A percentile compares a stretch with the other conserved stretches of the same genome.
Conservation (phyloP, 495 filamentous ascomycete species). For the Evansstolkia leycettana region DNA sequence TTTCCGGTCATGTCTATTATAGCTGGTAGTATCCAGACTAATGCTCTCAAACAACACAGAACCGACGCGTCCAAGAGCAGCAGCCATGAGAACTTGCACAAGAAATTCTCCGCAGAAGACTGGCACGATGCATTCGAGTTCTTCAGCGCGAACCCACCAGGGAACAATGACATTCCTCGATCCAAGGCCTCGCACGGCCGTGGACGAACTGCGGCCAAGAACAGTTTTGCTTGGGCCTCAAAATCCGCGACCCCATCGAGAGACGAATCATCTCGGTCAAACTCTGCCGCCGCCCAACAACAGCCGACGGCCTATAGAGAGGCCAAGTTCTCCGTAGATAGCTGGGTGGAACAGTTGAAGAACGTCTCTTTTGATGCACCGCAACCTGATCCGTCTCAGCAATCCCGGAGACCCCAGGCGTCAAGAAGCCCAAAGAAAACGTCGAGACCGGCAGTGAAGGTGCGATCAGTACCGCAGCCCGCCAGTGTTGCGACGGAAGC, state of each 20-base stretch:
- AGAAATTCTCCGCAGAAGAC: slow-evolving; percentile 50
- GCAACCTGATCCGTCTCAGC: slow-evolving; percentile 14
- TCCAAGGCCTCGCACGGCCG: slow-evolving; percentile 23
- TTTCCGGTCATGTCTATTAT: no score
- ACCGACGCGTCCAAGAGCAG: slow-evolving; percentile 25
- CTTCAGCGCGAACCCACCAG: slow-evolving; percentile 28
- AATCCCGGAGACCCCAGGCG: slow-evolving; percentile 10
- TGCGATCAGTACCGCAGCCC: slow-evolving; percentile 18
- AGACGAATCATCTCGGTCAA: slow-evolving; percentile 7
- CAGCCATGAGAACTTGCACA: slow-evolving; percentile 54
- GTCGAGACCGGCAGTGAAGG: slow-evolving; percentile 14
- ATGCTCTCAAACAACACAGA: no score
- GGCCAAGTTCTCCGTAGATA: slow-evolving; percentile 47
- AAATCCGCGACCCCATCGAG: slow-evolving; percentile 6
- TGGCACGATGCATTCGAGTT: slow-evolving; percentile 48
- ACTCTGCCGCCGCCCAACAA: slow-evolving; percentile 7
- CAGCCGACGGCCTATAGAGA: slow-evolving; percentile 23
- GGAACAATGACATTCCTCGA: slow-evolving; percentile 19
- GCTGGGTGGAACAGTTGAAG: slow-evolving; percentile 55
- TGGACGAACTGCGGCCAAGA: slow-evolving; percentile 11
- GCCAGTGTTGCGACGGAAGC: slow-evolving; percentile 30
- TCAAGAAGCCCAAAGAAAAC: slow-evolving; percentile 27
- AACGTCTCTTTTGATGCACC: slow-evolving; percentile 35
- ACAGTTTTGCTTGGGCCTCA: not conserved
- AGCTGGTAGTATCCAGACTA: slow-evolving; percentile 1